Base-by-base conservation (phyloP, 164 flowering plant genomes). In the Stephania cephalantha region DNA sequence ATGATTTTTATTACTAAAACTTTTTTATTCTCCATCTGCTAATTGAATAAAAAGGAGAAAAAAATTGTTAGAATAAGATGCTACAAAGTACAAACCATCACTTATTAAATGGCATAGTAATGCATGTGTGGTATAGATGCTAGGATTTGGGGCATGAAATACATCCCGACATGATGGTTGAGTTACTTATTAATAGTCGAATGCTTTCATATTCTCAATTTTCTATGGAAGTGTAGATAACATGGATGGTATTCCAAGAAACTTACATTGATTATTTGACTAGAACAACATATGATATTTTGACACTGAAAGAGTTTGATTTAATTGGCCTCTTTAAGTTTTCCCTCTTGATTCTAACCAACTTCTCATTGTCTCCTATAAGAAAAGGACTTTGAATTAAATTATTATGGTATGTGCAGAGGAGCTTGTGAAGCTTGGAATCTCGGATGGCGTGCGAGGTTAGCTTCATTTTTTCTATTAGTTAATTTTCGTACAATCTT, bases 361-460 rank as follows among this genome's bases (percentile, higher is more conserved):
- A 58, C 3, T n/a, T 58, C 11, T 68, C 44, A 67, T 17, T 9
- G 29, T 29, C 13, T 5, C 30, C 9, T 44, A 6, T 12, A n/a
- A 73, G 46, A 73, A 20, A 22, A 42, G 35, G 29, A 3, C 25
- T 53, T 48, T 67, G 76, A 71, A 58, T 48, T 76, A n/a, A 73
- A 68, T 55, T 65, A 22, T 80, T 81, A 44, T 80, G 63, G 78
- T 76, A 66, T 52, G 18, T 86, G 88, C 90, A 92, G 98, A 78
- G 74, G 97, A 92, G 83, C 82, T 95, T 78, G 75, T 70, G 76
- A 90, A 86, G 83, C 88, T 92, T 77, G 97, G 97, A 77, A 91
- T 95, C 46, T 85, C 84, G 76, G 91, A 89, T 80, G 86, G 80
- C 73, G 84, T 83, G 48, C 88, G 81, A 86, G 98, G 98, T 92